These are phyloP conservation scores for Didymellaceae sp. DNA, from an alignment of 2,329 filamentous ascomycete genomes.

Conservation along the genomic window DNA sequence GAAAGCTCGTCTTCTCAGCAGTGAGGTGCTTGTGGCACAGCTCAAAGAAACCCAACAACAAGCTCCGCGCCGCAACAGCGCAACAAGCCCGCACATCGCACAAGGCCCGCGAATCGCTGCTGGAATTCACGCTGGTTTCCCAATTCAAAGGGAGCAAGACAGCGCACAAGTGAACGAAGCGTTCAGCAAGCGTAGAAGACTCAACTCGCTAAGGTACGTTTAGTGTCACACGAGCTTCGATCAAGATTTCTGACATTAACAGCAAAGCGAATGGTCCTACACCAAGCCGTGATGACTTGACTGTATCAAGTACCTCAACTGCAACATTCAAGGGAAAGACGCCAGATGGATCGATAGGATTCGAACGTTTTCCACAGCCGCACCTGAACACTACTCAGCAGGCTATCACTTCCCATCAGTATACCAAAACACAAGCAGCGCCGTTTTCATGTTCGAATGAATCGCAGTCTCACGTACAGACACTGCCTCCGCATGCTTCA, in stretches of 20 bases:
- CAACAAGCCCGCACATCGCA: neutral
- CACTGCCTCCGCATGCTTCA: no score
- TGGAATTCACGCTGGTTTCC: neutral
- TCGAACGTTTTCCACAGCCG: no score
- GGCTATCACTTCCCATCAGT: no score
- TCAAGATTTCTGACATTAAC: neutral
- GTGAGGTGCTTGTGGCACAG: neutral
- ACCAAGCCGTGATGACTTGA: no score
- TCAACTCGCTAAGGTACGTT: neutral
- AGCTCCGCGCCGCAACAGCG: neutral
- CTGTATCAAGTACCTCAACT: no score
- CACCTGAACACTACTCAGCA: no score
- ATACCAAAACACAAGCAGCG: no score
- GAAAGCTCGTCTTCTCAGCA: no score
- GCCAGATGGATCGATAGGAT: no score
- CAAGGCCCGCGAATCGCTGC: neutral
- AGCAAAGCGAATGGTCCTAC: neutral
- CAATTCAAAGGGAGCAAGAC: neutral
- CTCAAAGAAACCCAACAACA: neutral
- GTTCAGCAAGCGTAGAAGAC: slow-evolving; percentile 2
- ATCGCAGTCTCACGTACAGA: no score
- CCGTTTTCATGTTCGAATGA: no score
- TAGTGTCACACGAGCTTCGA: accelerated
- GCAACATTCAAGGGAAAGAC: no score
- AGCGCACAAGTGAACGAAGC: neutral